A percentile compares a stretch with the other conserved stretches of the same genome.
phyloP scores from a whole-genome alignment of 1,284 basidiomycete species.

The Trametes versicolor region DNA sequence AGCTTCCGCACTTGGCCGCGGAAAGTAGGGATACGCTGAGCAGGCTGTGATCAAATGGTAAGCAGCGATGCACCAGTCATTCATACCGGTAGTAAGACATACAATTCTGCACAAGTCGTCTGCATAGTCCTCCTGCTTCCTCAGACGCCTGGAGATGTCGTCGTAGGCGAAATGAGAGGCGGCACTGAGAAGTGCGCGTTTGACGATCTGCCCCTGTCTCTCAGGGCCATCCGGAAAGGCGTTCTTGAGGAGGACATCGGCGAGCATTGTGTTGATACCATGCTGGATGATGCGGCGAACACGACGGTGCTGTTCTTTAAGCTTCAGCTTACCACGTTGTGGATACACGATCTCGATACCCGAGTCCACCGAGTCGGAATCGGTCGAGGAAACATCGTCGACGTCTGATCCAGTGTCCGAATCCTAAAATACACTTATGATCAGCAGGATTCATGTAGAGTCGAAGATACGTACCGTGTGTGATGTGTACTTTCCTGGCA shows the following conservation, averaged over 20 bases:
- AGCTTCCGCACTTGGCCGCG: background rate
- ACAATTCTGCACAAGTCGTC: background rate
- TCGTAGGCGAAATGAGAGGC: background rate
- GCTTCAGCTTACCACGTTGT: background rate
- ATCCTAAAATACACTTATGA: background rate
- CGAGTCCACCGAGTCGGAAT: background rate
- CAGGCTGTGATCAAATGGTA: background rate
- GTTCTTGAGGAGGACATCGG: constrained; percentile 5
- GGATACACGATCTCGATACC: constrained; percentile 2
- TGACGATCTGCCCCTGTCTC: background rate
- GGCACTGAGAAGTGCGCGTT: background rate
- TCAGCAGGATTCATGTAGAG: too few species aligned
- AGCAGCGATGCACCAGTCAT: background rate
- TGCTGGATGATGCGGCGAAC: background rate
- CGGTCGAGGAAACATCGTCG: background rate
- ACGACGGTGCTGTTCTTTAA: constrained; percentile 1
- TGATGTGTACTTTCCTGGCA: background rate
- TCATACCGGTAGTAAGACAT: background rate
- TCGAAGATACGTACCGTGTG: background rate
- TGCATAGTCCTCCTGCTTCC: constrained; percentile 7
- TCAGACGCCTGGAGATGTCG: constrained; percentile 6
- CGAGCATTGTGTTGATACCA: background rate
- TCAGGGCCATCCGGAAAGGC: constrained; percentile 13
- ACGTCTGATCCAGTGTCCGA: background rate
- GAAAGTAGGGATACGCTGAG: constrained; percentile 3